Evolutionary conservation across 1,139 yeast species (phyloP).

Genomic region (Protomyces inundatus): DNA sequence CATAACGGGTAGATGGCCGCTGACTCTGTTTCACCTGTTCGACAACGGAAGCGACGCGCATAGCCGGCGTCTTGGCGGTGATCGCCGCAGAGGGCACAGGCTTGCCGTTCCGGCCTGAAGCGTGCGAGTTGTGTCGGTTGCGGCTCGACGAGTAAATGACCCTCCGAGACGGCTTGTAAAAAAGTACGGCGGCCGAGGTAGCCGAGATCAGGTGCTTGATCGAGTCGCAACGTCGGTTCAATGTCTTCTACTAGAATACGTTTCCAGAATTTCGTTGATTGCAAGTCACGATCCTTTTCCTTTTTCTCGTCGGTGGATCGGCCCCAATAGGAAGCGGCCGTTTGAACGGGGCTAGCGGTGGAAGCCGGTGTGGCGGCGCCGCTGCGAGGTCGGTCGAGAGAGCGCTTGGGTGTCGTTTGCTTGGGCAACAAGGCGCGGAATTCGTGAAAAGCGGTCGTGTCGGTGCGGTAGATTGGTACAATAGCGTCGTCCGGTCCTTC

Average conservation of each 20-base stretch:
- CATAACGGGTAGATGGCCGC: slow-evolving; percentile 62
- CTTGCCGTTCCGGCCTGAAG: slow-evolving; percentile 29
- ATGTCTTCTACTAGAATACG: slow-evolving; percentile 69
- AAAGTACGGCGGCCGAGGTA: slow-evolving; percentile 58
- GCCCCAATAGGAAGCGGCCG: not conserved
- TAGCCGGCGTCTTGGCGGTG: slow-evolving; percentile 25
- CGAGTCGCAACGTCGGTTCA: slow-evolving; percentile 62
- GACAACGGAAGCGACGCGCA: slow-evolving; percentile 25
- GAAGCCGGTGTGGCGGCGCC: not conserved
- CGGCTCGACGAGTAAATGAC: slow-evolving; percentile 79
- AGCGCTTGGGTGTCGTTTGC: not conserved
- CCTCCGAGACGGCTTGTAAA: slow-evolving; percentile 66
- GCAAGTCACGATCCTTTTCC: slow-evolving; percentile 2
- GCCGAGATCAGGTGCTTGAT: slow-evolving; percentile 55
- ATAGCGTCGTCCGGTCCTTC: not conserved
- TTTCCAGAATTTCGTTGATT: slow-evolving; percentile 59
- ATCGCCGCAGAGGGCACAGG: slow-evolving; percentile 34
- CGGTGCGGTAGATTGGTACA: not conserved
- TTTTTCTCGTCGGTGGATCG: slow-evolving; percentile 3
- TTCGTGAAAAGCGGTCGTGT: not conserved
- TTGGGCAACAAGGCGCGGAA: not conserved
- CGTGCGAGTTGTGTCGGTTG: slow-evolving; percentile 48
- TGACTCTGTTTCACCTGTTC: slow-evolving; percentile 36
- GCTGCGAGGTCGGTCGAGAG: not conserved
- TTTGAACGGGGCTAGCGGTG: not conserved